Percentiles rank a stretch among this genome's conserved stretches.
phyloP scores from a whole-genome alignment of 306 rosid genomes.

The Cucumis cinereus region DNA sequence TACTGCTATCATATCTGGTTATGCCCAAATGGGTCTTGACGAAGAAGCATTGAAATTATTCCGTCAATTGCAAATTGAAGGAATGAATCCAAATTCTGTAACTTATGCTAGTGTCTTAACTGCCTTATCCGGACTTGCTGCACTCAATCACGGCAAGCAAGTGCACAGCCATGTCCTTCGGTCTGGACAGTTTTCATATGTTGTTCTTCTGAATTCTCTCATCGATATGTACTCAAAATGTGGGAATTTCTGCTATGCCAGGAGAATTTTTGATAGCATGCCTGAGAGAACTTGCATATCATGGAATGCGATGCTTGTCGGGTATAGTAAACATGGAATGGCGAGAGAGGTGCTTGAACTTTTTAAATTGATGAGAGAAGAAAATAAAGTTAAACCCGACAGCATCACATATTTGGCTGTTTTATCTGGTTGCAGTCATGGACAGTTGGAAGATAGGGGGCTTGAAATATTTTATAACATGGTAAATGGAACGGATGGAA shows the following conservation, averaged over 20 bases:
- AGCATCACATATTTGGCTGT: conserved; percentile 67
- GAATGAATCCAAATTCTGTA: conserved; percentile 70
- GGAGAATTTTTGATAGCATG: conserved; percentile 58
- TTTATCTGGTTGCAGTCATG: conserved; percentile 88
- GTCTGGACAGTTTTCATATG: conserved; percentile 32
- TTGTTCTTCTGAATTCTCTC: conserved; percentile 76
- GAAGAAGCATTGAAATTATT: conserved; percentile 63
- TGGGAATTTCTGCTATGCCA: conserved; percentile 58
- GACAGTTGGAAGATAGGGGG: conserved; percentile 61
- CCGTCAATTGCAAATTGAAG: conserved; percentile 52
- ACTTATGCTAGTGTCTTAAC: conserved; percentile 71
- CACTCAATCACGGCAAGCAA: conserved; percentile 77
- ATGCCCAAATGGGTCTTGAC: conserved; percentile 75
- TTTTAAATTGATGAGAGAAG: conserved; percentile 50
- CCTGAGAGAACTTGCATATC: conserved; percentile 61
- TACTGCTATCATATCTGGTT: conserved; percentile 79
- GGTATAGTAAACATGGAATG: conserved; percentile 83
- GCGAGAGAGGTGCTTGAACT: conserved; percentile 73
- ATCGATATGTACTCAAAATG: conserved; percentile 94
- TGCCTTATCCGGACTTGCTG: conserved; percentile 80
- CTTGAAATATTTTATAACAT: conserved; percentile 54
- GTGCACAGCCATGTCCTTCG: conserved; percentile 70
- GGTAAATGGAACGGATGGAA: conserved; percentile 33
- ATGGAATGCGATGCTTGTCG: conserved; percentile 88
- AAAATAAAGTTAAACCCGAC: conserved; percentile 55